Evolutionary conservation across 2,329 filamentous ascomycete species (phyloP), one percentile per base, ranked within the genome.

Genomic region (Sporothrix luriei): DNA sequence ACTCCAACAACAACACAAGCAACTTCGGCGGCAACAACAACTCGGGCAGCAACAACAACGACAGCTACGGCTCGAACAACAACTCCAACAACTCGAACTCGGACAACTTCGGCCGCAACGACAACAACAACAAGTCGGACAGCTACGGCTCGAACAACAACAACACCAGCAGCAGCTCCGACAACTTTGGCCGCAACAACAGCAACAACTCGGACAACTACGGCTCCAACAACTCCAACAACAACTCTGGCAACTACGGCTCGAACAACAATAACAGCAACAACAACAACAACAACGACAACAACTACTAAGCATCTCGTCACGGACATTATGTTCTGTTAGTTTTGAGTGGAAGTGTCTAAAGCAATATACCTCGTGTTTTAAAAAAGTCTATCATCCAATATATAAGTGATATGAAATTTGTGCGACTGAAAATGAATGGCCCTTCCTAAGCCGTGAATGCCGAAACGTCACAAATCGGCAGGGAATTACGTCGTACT

Each of bases 141-240:
- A 65, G 49, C 66, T 59, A 40, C 55, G 54, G 66, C 24, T 4
- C 9, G 19, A 66, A 69, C 66, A 52, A 69, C 61, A 49, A 67
- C 69, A 68, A 40, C 65, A 61, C 55, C 68, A 48, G 48, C 48
- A 9, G 29, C 54, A 38, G 33, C 66, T 5, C n/a, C 54, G 46
- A 52, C 59, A 49, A 24, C 68, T n/a, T n/a, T n/a, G n/a, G n/a
- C n/a, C n/a, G n/a, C n/a, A n/a, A n/a, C n/a, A n/a, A n/a, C n/a
- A n/a, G n/a, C 67, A 69, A 66, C 72, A 62, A 71, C 65, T 10
- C 21, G 13, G 55, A 67, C 67, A 69, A 70, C 65, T 65, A 59
- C 69, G 67, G 68, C 65, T 61, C 46, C 61, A 69, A 40, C 71
- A 51, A 68, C 66, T 26, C 40, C 59, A 26, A 51, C 62, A 26